phyloP scores from a whole-genome alignment of 1,284 basidiomycete species.

The Malassezia obtusa region DNA sequence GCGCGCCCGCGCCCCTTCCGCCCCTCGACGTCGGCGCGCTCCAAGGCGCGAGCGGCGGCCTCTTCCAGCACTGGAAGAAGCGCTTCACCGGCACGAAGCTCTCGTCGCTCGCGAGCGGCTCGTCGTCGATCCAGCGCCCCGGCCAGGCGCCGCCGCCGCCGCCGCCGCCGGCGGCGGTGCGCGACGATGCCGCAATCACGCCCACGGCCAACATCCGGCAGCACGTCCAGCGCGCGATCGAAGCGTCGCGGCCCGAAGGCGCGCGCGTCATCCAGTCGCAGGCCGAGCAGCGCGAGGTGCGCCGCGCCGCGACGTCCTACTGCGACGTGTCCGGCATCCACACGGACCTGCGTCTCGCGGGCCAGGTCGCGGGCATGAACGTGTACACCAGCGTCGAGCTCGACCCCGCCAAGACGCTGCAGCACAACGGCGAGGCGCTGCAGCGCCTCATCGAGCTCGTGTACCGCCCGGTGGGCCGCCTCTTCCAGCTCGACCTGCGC shows the following conservation, averaged over 20 bases:
- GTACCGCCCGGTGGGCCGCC: constrained; percentile 43
- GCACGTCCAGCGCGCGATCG: constrained; percentile 46
- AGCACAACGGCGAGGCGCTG: constrained; percentile 38
- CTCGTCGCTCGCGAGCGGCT: constrained; percentile 34
- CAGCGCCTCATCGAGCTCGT: constrained; percentile 42
- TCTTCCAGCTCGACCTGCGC: constrained; percentile 51
- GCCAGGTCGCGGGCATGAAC: constrained; percentile 46
- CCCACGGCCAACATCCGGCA: constrained; percentile 33
- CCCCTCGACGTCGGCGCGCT: neutral
- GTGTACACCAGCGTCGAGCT: constrained; percentile 46
- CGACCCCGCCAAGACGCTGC: constrained; percentile 33
- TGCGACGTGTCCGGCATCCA: constrained; percentile 48
- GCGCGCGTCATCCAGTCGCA: constrained; percentile 44
- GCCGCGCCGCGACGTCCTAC: constrained; percentile 47
- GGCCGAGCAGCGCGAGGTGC: constrained; percentile 45
- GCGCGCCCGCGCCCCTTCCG: neutral
- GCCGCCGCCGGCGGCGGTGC: neutral
- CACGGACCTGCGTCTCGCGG: constrained; percentile 48
- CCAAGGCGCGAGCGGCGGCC: constrained; percentile 5
- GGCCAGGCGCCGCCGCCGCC: neutral
- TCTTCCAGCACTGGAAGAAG: constrained; percentile 28
- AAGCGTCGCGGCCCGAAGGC: constrained; percentile 48
- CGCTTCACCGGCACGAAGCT: constrained; percentile 19
- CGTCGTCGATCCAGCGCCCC: constrained; percentile 31
- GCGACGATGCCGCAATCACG: neutral